phyloP scores from a whole-genome alignment of 179 eudicot genomes.

The Heliamphora pulchella region DNA sequence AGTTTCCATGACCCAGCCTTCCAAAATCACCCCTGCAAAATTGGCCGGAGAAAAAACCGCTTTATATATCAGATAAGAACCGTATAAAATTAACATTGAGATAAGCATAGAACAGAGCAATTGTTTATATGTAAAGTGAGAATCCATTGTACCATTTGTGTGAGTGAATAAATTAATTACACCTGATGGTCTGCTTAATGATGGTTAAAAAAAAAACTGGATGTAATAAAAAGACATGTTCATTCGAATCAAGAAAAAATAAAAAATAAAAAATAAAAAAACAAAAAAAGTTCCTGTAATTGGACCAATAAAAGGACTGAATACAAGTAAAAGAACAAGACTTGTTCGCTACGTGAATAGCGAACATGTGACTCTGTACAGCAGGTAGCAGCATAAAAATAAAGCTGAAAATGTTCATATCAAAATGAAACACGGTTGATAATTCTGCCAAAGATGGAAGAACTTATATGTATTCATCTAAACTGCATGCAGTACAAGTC shows the following conservation, averaged over 20 bases:
- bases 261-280: too few species aligned
- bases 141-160: neutral
- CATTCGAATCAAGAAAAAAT: too few species aligned
- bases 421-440: neutral
- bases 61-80: neutral
- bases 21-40: constrained; percentile 95
- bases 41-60: neutral
- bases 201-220: too few species aligned
- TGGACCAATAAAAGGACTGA: too few species aligned
- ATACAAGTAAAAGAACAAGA: neutral
- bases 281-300: too few species aligned
- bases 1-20: constrained; percentile 95
- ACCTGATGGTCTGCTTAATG: neutral
- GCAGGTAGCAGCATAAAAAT: neutral
- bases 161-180: neutral
- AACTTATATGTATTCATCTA: neutral
- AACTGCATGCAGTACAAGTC: neutral
- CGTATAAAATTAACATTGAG: neutral
- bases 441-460: neutral
- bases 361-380: neutral
- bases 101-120: neutral
- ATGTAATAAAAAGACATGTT: too few species aligned
- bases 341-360: neutral
- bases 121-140: neutral
- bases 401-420: neutral